A percentile compares a stretch with the other conserved stretches of the same genome.
phyloP scores from a whole-genome alignment of 2,329 filamentous ascomycete genomes.

The Fusarium luffae region DNA sequence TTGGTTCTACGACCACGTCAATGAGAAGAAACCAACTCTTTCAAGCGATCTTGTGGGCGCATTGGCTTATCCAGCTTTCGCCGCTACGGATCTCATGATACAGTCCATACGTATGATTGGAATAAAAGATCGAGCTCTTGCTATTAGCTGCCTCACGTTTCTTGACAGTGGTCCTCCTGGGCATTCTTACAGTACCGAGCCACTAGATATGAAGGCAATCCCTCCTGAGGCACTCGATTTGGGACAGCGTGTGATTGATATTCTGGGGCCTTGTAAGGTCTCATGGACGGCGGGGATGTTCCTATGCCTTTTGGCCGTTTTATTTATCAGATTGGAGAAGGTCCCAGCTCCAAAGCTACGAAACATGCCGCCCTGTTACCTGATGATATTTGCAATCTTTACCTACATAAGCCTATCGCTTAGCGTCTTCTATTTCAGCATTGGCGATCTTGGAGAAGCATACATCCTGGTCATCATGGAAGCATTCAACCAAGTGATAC shows the following conservation, averaged over 20 bases:
- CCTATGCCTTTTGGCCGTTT: not conserved
- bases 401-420: not conserved
- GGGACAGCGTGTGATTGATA: slow-evolving; percentile 4
- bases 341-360: not conserved
- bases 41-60: slow-evolving; percentile 17
- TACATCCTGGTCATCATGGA: not conserved
- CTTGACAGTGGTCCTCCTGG: not conserved
- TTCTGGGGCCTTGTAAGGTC: not conserved
- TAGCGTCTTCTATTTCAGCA: slow-evolving; percentile 4
- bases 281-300: not conserved
- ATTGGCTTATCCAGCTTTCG: slow-evolving; percentile 13
- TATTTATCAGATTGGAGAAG: not conserved
- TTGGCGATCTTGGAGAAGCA: not conserved
- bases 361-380: not conserved
- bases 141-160: slow-evolving; percentile 2
- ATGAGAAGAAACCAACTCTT: not conserved
- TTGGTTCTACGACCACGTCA: not conserved
- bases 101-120: slow-evolving; percentile 1
- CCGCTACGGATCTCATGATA: slow-evolving; percentile 2
- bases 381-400: not conserved
- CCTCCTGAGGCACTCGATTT: not conserved
- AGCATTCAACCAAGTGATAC: not conserved
- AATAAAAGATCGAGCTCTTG: not conserved
- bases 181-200: not conserved
- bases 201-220: not conserved